Evolutionary conservation across 768 basidiomycete species (phyloP).

Genomic region (Hypholoma sublateritium): DNA sequence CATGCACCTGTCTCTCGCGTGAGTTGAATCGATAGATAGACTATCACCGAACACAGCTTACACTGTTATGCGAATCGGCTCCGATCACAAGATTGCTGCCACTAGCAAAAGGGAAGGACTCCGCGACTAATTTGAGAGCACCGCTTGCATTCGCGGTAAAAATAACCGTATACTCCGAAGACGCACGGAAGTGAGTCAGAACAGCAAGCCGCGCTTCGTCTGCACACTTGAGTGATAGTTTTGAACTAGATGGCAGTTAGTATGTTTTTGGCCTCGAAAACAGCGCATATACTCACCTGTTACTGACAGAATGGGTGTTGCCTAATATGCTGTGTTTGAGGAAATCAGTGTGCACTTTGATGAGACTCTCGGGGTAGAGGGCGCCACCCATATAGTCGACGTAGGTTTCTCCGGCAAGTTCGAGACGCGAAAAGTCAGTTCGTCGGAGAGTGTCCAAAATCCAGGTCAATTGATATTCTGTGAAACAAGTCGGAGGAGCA

Average conservation of each 20-base stretch:
- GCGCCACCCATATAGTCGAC: slow-evolving; percentile 88
- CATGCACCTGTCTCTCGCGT: slow-evolving; percentile 46
- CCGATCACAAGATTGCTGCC: slow-evolving; percentile 67
- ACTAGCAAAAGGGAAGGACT: slow-evolving; percentile 68
- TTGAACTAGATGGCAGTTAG: slow-evolving; percentile 49
- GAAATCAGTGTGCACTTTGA: slow-evolving; percentile 69
- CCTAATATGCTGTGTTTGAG: slow-evolving; percentile 67
- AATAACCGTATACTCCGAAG: slow-evolving; percentile 75
- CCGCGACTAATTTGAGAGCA: slow-evolving; percentile 80
- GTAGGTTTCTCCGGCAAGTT: slow-evolving; percentile 68
- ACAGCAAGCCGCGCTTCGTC: slow-evolving; percentile 72
- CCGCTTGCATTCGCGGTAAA: slow-evolving; percentile 82
- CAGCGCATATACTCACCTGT: slow-evolving; percentile 57
- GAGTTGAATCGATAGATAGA: neutral
- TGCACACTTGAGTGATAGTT: slow-evolving; percentile 63
- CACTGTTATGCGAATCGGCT: slow-evolving; percentile 81
- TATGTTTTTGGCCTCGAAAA: neutral
- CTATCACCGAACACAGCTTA: slow-evolving; percentile 27
- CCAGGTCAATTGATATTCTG: slow-evolving; percentile 68
- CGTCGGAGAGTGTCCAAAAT: slow-evolving; percentile 66
- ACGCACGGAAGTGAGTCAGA: slow-evolving; percentile 74
- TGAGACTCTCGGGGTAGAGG: slow-evolving; percentile 76
- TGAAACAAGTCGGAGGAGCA: neutral
- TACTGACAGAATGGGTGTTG: slow-evolving; percentile 83
- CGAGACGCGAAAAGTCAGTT: slow-evolving; percentile 60